Evolutionary conservation across 352 stramenopile genomes (phyloP).

Genomic region (Pythium oligandrum): DNA sequence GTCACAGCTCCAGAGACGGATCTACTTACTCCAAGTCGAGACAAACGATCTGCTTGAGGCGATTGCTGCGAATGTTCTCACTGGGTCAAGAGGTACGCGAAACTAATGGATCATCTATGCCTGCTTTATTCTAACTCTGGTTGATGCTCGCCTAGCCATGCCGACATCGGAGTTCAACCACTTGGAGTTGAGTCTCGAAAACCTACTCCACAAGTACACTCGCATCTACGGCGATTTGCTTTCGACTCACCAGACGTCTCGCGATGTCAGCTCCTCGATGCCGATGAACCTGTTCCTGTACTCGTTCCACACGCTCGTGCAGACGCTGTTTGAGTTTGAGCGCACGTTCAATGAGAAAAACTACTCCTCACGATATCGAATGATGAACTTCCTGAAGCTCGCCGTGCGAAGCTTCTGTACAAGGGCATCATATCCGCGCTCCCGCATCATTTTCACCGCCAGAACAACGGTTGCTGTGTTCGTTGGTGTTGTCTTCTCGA

Average conservation of each 20-base stretch:
- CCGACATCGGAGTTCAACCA: constrained; percentile 38
- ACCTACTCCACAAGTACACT: constrained; percentile 56
- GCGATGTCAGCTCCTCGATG: constrained; percentile 64
- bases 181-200: constrained; percentile 45
- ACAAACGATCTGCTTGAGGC: constrained; percentile 65
- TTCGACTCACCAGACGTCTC: constrained; percentile 23
- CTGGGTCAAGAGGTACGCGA: constrained; percentile 14
- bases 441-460: constrained; percentile 48
- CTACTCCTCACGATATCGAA: constrained; percentile 42
- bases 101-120: too few species aligned
- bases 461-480: constrained; percentile 59
- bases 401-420: constrained; percentile 30
- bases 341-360: constrained; percentile 68
- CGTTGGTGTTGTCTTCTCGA: constrained; percentile 52
- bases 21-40: constrained; percentile 66
- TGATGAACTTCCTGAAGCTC: constrained; percentile 49
- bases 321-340: constrained; percentile 64
- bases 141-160: constrained; percentile 14
- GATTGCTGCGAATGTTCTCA: constrained; percentile 36
- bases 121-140: neutral
- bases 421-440: constrained; percentile 36
- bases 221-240: constrained; percentile 47
- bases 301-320: constrained; percentile 66
- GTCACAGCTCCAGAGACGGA: constrained; percentile 52
- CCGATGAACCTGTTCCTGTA: constrained; percentile 78